A percentile compares a stretch with the other conserved stretches of the same genome.
Evolutionary conservation across 805 yeast genomes (phyloP).

Genomic region (Lachancea thermotolerans): DNA sequence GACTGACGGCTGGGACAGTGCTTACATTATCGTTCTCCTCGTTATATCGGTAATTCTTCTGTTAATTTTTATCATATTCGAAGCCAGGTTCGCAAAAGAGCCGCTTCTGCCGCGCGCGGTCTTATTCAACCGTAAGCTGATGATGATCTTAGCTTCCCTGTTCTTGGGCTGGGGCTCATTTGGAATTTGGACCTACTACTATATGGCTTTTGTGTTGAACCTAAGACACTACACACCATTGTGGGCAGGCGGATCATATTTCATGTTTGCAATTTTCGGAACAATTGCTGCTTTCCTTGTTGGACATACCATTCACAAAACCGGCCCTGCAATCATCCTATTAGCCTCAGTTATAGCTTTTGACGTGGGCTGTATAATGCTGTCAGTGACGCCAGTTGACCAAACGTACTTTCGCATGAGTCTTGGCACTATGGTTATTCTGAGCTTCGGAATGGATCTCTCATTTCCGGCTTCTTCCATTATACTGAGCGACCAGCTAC

Average conservation of each 20-base stretch:
- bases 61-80: constrained; percentile 42
- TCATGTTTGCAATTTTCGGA: constrained; percentile 48
- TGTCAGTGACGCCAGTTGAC: constrained; percentile 49
- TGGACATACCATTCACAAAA: constrained; percentile 39
- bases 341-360: constrained; percentile 48
- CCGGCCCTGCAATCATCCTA: constrained; percentile 46
- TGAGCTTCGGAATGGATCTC: constrained; percentile 71
- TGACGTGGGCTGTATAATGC: constrained; percentile 45
- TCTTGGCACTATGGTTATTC: constrained; percentile 48
- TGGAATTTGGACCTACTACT: constrained; percentile 67
- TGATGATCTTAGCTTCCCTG: constrained; percentile 44
- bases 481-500: constrained; percentile 51
- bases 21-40: constrained; percentile 52
- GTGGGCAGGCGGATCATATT: constrained; percentile 39
- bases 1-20: constrained; percentile 54
- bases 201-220: constrained; percentile 45
- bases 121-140: constrained; percentile 37
- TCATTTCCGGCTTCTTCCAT: constrained; percentile 72
- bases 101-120: constrained; percentile 52
- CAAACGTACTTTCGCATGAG: constrained; percentile 55
- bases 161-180: constrained; percentile 73
- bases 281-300: constrained; percentile 47
- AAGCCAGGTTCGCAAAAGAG: constrained; percentile 36
- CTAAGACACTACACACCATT: constrained; percentile 44
- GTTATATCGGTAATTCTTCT: constrained; percentile 43